Percentiles rank a stretch among this genome's conserved stretches.
Evolutionary conservation across 2,329 filamentous ascomycete genomes (phyloP).

Genomic region (Arthroderma uncinatum): DNA sequence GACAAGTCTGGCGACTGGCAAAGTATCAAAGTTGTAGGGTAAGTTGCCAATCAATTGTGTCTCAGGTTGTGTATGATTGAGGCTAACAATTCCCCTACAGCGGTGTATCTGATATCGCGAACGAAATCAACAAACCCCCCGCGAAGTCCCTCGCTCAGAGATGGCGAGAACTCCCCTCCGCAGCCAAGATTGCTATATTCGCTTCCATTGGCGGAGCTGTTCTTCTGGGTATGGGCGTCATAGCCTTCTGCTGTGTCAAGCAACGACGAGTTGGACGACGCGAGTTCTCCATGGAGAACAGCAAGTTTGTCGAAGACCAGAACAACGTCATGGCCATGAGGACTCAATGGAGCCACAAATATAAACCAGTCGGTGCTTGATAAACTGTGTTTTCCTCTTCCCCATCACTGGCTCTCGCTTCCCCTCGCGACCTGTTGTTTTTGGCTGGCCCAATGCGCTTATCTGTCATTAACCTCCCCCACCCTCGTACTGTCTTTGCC

Average conservation of each 20-base stretch:
- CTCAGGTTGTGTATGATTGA: not conserved
- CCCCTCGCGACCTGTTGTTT: not conserved
- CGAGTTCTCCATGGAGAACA: conserved; percentile 39
- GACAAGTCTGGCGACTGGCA: conserved; percentile 52
- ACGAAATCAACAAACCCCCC: conserved; percentile 27
- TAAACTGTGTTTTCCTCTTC: not conserved
- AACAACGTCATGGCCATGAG: conserved; percentile 32
- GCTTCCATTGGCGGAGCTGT: conserved; percentile 28
- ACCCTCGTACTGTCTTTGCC: not conserved
- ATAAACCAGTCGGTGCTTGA: conserved; percentile 12
- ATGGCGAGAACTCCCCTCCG: conserved; percentile 35
- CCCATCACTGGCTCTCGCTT: not conserved
- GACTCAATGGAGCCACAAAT: conserved; percentile 30
- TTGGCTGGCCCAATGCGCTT: conserved; percentile 12
- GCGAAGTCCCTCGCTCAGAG: conserved; percentile 29
- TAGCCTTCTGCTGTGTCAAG: conserved; percentile 39
- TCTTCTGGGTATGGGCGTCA: conserved; percentile 24
- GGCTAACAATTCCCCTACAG: conserved; percentile 36
- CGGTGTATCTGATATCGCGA: conserved; percentile 49
- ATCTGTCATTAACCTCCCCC: not conserved
- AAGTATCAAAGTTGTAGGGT: conserved; percentile 52
- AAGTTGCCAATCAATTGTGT: conserved; percentile 16
- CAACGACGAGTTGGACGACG: conserved; percentile 41
- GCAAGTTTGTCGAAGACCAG: conserved; percentile 34
- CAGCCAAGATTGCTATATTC: conserved; percentile 40